Evolutionary conservation across 352 stramenopile species (phyloP).

Genomic region (Elongisporangium undulatum): DNA sequence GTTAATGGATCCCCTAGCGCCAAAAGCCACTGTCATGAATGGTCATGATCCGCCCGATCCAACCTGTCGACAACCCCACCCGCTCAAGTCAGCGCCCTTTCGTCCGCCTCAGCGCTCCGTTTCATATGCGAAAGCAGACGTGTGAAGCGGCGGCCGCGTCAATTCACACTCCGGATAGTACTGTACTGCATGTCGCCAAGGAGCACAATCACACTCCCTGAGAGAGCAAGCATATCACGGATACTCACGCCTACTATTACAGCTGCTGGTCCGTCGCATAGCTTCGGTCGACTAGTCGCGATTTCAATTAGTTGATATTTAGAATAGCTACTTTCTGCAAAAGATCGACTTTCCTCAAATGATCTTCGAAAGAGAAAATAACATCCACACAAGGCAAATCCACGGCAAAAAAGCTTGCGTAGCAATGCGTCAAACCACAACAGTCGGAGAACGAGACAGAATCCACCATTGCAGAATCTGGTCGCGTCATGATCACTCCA

Average conservation of each 20-base stretch:
- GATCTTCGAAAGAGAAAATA: background rate
- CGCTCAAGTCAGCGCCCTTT: background rate
- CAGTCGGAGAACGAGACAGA: background rate
- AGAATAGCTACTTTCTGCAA: background rate
- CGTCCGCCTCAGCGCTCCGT: background rate
- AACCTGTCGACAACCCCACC: background rate
- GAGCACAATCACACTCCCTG: background rate
- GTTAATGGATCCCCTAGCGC: background rate
- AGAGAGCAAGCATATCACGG: background rate
- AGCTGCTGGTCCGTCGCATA: background rate
- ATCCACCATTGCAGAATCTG: background rate
- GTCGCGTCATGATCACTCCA: background rate
- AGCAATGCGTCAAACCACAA: background rate
- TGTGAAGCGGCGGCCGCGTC: background rate
- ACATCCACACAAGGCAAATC: background rate
- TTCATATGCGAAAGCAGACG: background rate
- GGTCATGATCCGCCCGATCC: background rate
- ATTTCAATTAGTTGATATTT: no score
- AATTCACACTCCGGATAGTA: background rate
- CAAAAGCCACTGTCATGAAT: background rate
- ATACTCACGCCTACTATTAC: background rate
- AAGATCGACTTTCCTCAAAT: background rate
- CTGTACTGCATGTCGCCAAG: background rate
- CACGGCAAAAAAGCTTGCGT: background rate
- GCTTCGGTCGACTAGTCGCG: background rate